phyloP scores from a whole-genome alignment of 2,329 filamentous ascomycete species.

The Cytospora mali region DNA sequence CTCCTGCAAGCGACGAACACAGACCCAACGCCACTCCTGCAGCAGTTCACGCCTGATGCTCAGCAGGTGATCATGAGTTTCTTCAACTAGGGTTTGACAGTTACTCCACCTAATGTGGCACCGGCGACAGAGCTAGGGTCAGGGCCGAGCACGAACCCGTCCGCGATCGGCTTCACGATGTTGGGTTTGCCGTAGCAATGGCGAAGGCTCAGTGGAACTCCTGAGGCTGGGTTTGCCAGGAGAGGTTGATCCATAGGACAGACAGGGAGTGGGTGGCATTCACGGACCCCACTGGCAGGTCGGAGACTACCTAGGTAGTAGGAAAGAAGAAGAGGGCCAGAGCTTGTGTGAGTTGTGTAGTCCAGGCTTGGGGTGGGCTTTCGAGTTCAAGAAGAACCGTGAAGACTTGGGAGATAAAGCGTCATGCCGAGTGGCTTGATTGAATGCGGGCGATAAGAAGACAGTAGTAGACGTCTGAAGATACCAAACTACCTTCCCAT shows the following conservation, averaged over 20 bases:
- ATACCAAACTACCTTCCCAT: constrained; percentile 22
- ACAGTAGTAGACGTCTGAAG: constrained; percentile 23
- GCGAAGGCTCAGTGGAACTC: not conserved
- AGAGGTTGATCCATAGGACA: not conserved
- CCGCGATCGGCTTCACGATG: constrained; percentile 15
- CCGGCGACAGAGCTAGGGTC: constrained; percentile 7
- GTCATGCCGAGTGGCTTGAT: constrained; percentile 7
- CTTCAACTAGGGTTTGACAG: constrained; percentile 60
- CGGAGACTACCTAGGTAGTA: not conserved
- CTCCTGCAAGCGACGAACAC: constrained; percentile 74
- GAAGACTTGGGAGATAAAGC: not conserved
- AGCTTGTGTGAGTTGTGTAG: not conserved
- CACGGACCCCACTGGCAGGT: not conserved
- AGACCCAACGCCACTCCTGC: constrained; percentile 75
- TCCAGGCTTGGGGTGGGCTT: not conserved
- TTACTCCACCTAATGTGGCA: constrained; percentile 10
- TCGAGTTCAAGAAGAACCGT: not conserved
- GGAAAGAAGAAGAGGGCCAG: not conserved
- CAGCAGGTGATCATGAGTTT: constrained; percentile 79
- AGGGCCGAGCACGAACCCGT: constrained; percentile 6
- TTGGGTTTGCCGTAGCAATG: constrained; percentile 5
- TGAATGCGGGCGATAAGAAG: not conserved
- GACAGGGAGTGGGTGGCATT: not conserved
- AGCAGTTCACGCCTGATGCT: constrained; percentile 75
- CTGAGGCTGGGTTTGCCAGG: not conserved